Base-by-base conservation (phyloP, 108 stramenopile species). In the Seminavis robusta region DNA sequence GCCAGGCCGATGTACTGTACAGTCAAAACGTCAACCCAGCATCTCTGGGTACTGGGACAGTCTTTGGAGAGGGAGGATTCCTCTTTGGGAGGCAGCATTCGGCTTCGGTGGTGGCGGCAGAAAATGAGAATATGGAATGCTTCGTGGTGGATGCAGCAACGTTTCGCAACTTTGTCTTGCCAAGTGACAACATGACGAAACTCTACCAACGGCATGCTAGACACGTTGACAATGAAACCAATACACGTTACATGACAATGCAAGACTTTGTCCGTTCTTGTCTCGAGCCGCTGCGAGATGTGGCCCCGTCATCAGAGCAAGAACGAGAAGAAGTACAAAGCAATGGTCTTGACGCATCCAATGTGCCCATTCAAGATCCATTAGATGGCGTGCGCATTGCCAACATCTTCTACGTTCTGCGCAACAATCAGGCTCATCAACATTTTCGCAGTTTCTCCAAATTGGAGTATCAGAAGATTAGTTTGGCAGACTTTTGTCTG, bases 11-110 rank as follows among this genome's bases (percentile, higher is more conserved):
- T 41, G 60, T 76, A 0, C 69, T 29, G 28, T 52, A 67, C 33
- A 45, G 61, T 16, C 25, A 44, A 2, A 42, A 31, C 20, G 11
- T 70, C 33, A 63, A 63, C 62, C 59, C 65, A 24, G 71, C 71
- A 6, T 65, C 65, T n/a, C 27, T 67, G 19, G 74, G 74, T 34
- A 52, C 43, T 3, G 70, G 73, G 8, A 58, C 30, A 11, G 9
- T 75, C 0, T 71, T 80, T 31, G 79, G 79, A 23, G 79, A 75
- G 29, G 79, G 79, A 0, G 51, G 61, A 4, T 61, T 80, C 31
- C 46, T 80, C 16, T 80, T 75, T 56, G 56, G 65, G 33, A 29
- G 79, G 10, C 39, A 62, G 29, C 65, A 73, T 34, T 65, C 68
- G 1, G 71, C 75, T 2, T 66, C 71, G 19, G 61, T 76, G 10